These are phyloP conservation scores for Tolypocladium tundrense DNA, from an alignment of 2,329 filamentous ascomycete genomes.

Conservation along the genomic window DNA sequence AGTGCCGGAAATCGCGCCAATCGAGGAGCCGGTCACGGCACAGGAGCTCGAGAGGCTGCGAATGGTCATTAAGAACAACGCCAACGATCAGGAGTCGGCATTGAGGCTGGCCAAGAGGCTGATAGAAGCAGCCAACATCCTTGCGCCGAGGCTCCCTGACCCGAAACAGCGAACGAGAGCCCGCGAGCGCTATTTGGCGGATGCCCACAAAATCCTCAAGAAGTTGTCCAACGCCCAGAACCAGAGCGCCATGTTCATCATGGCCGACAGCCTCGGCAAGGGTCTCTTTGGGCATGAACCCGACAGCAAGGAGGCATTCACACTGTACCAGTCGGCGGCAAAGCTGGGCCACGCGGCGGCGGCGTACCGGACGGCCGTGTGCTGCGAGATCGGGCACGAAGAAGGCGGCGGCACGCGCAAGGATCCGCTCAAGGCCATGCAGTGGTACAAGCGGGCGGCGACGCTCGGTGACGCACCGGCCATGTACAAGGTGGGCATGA, in stretches of 20 bases:
- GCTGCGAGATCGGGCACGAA: slow-evolving; percentile 91
- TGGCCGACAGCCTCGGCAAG: slow-evolving; percentile 81
- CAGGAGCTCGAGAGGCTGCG: slow-evolving; percentile 71
- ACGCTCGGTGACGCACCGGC: slow-evolving; percentile 82
- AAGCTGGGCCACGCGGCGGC: slow-evolving; percentile 79
- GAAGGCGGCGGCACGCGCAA: slow-evolving; percentile 87
- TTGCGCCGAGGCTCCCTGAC: slow-evolving; percentile 55
- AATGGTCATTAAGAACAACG: slow-evolving; percentile 56
- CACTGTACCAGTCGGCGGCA: slow-evolving; percentile 84
- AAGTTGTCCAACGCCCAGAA: slow-evolving; percentile 68
- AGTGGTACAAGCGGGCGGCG: slow-evolving; percentile 95
- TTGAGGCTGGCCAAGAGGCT: slow-evolving; percentile 72
- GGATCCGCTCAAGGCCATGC: slow-evolving; percentile 87
- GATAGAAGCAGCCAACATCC: slow-evolving; percentile 70
- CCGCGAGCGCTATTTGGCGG: slow-evolving; percentile 73
- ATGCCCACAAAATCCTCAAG: slow-evolving; percentile 86
- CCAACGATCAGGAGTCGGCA: slow-evolving; percentile 60
- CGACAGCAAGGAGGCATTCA: slow-evolving; percentile 88
- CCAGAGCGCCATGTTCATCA: slow-evolving; percentile 81
- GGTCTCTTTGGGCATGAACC: slow-evolving; percentile 68
- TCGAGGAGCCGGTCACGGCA: slow-evolving; percentile 52
- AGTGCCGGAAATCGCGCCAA: not conserved
- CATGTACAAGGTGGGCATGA: slow-evolving; percentile 99
- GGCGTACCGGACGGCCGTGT: slow-evolving; percentile 91
- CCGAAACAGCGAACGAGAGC: slow-evolving; percentile 64